Evolutionary conservation across 768 basidiomycete species (phyloP).

Genomic region (Auricularia auricula-judae): DNA sequence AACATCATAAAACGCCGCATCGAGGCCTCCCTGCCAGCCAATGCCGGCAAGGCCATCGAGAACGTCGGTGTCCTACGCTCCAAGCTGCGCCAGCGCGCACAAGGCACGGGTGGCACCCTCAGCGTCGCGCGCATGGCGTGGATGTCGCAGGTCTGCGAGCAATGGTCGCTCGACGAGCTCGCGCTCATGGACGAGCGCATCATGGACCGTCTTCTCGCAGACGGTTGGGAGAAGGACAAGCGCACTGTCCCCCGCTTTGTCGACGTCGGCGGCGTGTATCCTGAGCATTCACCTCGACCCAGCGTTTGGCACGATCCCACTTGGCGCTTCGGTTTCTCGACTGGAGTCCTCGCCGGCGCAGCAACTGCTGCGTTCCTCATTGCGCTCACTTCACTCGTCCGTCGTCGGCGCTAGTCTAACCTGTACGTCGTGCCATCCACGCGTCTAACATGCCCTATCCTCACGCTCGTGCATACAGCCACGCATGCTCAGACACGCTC

Average conservation of each 20-base stretch:
- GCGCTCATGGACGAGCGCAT: slow-evolving; percentile 51
- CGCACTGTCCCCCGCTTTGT: background rate
- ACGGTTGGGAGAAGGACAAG: slow-evolving; percentile 61
- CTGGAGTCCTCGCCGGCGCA: background rate
- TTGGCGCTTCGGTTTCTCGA: background rate
- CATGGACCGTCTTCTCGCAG: slow-evolving; percentile 58
- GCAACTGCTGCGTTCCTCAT: background rate
- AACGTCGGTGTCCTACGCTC: slow-evolving; percentile 66
- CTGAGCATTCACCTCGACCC: background rate
- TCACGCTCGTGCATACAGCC: no score
- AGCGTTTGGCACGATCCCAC: background rate
- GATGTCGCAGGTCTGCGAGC: slow-evolving; percentile 81
- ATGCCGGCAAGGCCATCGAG: slow-evolving; percentile 67
- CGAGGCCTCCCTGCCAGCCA: slow-evolving; percentile 53
- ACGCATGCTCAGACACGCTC: no score
- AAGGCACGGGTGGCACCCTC: slow-evolving; percentile 68
- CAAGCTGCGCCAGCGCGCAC: slow-evolving; percentile 66
- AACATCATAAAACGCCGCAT: slow-evolving; percentile 66
- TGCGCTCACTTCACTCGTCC: no score
- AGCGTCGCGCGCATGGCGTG: slow-evolving; percentile 80
- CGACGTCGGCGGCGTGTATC: background rate
- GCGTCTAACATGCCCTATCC: no score
- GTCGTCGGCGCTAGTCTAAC: no score
- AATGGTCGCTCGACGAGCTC: slow-evolving; percentile 79
- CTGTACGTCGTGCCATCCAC: no score